Base-by-base conservation (phyloP, 1,284 basidiomycete genomes). In the Malassezia restricta region DNA sequence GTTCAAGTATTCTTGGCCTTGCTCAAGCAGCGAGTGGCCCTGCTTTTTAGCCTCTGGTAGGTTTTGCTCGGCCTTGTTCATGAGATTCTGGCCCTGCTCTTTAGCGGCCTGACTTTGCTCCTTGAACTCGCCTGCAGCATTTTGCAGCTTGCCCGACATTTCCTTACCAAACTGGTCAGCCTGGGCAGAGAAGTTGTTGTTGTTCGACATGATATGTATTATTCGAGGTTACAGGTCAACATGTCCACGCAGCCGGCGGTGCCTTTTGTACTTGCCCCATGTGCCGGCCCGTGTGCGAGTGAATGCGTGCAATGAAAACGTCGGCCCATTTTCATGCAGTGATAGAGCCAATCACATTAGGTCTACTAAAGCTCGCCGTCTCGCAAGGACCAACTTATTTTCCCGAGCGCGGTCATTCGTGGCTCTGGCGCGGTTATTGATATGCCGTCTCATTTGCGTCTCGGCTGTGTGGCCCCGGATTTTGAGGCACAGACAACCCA, bases 401-500 rank as follows among this genome's bases (percentile, higher is more conserved):
- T 35, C 33, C 33, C 11, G 15, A 35, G 5, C 33, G 2, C 11
- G 11, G 15, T 5, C 33, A 15, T 35, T 35, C 5, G 15, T 35
- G 20, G 20, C 20, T 24, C 20, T 24, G 20, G 20, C 20, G 20
- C 2, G 20, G 20, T 24, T 4, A 4, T 24, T 24, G 20, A 12
- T 35, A 68, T 68, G 65, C 59, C 66, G 33, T 4, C 20, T 4
- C 43, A 43, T 43, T 60, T 72, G 49, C 68, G 69, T 38, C 66
- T 71, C 43, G 69, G 70, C 32, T 66, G 62, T 41, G 56, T 65
- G 37, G 70, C 66, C 12, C 70, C 70, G 33, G 63, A 73, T 61
- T 73, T 73, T 51, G 57, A 59, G 44, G 68, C 70, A 40, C 63
- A 71, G 56, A 68, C 68, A 31, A 71, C 65, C 39, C 61, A 70